Evolutionary conservation across 345 rosid genomes (phyloP), one percentile per base, ranked within the genome.

Genomic region (Eucalyptus albens): DNA sequence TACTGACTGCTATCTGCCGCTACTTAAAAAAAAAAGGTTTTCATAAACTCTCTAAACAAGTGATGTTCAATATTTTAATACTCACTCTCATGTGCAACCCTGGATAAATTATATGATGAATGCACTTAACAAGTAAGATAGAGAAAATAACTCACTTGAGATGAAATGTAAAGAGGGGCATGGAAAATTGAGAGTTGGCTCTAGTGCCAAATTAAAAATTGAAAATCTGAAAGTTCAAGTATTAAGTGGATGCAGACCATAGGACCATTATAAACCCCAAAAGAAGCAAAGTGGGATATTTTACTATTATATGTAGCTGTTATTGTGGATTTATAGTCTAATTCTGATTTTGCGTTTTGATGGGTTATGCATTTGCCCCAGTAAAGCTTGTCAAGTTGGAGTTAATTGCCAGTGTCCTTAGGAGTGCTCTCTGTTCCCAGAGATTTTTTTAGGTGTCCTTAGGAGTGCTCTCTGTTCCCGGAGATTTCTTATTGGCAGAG

Each of bases 81-180:
- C 8, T 15, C 31, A 2, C 5, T 62, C 5, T 62, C 72, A 15
- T 29, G 10, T 14, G 33, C 72, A 62, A 62, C 2, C 15, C 33
- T 4, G 72, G 8, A 62, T 62, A n/a, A 62, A 62, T 15, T 4
- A 7, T 4, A 62, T 29, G 37, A 15, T 29, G 1, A 29, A 29
- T 62, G 37, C 72, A 62, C 0, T 29, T 29, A 1, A n/a, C 1
- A 0, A 29, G 2, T 62, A 29, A 62, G 16, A 62, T 29, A 62
- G 72, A 62, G 72, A 62, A 62, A 62, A 62, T 62, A 14, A 4
- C 72, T 14, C 31, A 14, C 10, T 29, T 2, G 3, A 62, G 2
- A n/a, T 4, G 5, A 62, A 14, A 29, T 15, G 15, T 13, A 3
- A 26, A 60, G 1, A 1, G 69, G 8, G 69, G n/a, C 69, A 13